Evolutionary conservation across 2,329 filamentous ascomycete species (phyloP).

Genomic region (Talaromyces sp.): DNA sequence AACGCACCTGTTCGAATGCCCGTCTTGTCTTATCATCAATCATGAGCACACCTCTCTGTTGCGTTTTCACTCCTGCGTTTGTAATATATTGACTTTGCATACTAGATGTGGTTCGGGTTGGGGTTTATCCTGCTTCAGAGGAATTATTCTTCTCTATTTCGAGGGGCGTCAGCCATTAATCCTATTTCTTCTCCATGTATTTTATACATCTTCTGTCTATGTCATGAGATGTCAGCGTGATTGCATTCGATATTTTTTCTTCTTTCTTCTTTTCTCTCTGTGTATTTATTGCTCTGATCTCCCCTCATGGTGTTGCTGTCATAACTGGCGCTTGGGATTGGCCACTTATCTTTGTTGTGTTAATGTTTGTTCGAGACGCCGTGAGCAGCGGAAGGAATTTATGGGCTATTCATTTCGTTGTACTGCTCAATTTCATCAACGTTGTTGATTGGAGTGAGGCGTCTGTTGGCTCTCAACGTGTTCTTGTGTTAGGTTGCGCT

Average conservation of each 20-base stretch:
- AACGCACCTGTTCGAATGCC: not conserved
- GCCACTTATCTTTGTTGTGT: slow-evolving; percentile 4
- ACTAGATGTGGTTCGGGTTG: slow-evolving; percentile 34
- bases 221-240: slow-evolving; percentile 11
- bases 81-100: slow-evolving; percentile 37
- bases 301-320: slow-evolving; percentile 11
- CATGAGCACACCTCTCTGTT: slow-evolving; percentile 3
- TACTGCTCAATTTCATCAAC: too few relatives aligned
- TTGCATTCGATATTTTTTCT: not conserved
- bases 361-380: slow-evolving; percentile 1
- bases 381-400: not conserved
- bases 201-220: slow-evolving; percentile 9
- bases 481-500: not conserved
- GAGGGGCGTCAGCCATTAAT: slow-evolving; percentile 9
- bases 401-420: not conserved
- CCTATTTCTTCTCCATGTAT: slow-evolving; percentile 9
- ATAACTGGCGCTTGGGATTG: slow-evolving; percentile 9
- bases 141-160: slow-evolving; percentile 4
- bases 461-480: not conserved
- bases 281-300: slow-evolving; percentile 14
- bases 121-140: slow-evolving; percentile 18
- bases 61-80: slow-evolving; percentile 27
- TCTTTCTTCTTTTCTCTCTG: not conserved
- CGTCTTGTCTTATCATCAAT: slow-evolving; percentile 5
- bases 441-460: not conserved